Base-by-base conservation (phyloP, 345 rosid genomes). In the Mangifera indica region DNA sequence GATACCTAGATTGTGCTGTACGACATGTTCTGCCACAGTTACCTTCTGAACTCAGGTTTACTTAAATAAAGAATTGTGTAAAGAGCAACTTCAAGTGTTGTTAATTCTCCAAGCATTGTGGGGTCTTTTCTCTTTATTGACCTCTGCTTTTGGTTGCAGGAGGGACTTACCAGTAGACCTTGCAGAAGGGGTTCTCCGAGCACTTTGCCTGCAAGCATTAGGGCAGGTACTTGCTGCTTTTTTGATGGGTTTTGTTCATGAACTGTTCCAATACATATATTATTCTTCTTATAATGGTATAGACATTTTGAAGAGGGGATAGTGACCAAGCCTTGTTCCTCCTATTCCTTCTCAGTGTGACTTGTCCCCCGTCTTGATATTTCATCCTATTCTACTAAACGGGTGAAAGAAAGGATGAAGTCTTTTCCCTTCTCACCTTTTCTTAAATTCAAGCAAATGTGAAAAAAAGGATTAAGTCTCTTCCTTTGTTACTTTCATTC, bases 1-100 rank as follows among this genome's bases (percentile, higher is more conserved):
- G 99, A 73, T 89, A 88, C 80, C 81, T 96, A 79, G 99, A 96
- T 72, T 93, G 93, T 83, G 98, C 98, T 40, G 87, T 93, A 52
- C 88, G 88, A 46, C 81, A 89, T 80, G 97, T 93, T 74, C 93
- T 96, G 44, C 99, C 99, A 63, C 96, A 89, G 67, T 79, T 96
- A 70, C 85, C 95, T 45, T 63, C 81, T 73, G 93, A 87, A 69
- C 78, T 84, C 76, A 89, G 98, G 99, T 96, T 83, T 72, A 18
- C 69, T 71, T 57, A 48, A 44, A 68, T 55, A 60, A 52, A 67
- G 44, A 64, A 29, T 67, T 60, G 67, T 29, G 34, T 22, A 66
- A 32, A 60, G 37, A 40, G 32, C 22, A 69, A 63, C 45, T 67
- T 18, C 52, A 59, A 40, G 66, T 49, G 20, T 70, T 6, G 78